Percentiles rank a stretch among this genome's conserved stretches.
Conservation (phyloP, 2,329 filamentous ascomycete species). For the Stylonectria norvegica region DNA sequence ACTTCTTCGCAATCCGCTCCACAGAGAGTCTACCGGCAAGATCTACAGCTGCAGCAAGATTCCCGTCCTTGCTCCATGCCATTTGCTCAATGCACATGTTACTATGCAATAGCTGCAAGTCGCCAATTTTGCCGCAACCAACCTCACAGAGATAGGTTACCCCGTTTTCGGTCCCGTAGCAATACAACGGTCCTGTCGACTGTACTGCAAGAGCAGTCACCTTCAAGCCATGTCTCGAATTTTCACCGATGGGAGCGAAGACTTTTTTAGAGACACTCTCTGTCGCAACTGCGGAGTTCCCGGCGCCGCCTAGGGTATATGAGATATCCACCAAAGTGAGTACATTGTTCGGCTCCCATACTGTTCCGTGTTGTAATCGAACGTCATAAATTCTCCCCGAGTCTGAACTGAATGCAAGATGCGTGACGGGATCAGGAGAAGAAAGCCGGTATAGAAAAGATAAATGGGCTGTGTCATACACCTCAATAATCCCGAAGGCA, state of each 20-base stretch:
- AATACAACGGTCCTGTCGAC: not conserved
- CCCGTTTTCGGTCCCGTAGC: not conserved
- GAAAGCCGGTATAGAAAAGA: too few species aligned
- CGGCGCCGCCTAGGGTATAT: too few species aligned
- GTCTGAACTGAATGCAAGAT: not conserved
- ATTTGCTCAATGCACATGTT: not conserved
- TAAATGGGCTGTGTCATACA: too few species aligned
- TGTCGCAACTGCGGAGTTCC: too few species aligned
- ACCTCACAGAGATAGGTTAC: not conserved
- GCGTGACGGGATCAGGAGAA: too few species aligned
- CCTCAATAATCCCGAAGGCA: too few species aligned
- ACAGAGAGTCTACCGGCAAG: not conserved
- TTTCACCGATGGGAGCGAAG: too few species aligned
- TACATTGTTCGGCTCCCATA: not conserved
- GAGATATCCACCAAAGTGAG: too few species aligned
- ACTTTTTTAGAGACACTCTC: too few species aligned
- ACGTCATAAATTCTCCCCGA: not conserved
- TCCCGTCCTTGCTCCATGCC: not conserved
- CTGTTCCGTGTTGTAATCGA: not conserved
- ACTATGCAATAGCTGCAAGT: not conserved
- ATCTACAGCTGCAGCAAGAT: not conserved
- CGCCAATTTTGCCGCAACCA: not conserved
- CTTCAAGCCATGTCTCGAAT: too few species aligned
- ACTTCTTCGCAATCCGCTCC: not conserved
- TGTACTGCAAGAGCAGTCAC: not conserved